Evolutionary conservation across 2,329 filamentous ascomycete species (phyloP), one percentile per base, ranked within the genome.

Genomic region (Leptographium procerum): DNA sequence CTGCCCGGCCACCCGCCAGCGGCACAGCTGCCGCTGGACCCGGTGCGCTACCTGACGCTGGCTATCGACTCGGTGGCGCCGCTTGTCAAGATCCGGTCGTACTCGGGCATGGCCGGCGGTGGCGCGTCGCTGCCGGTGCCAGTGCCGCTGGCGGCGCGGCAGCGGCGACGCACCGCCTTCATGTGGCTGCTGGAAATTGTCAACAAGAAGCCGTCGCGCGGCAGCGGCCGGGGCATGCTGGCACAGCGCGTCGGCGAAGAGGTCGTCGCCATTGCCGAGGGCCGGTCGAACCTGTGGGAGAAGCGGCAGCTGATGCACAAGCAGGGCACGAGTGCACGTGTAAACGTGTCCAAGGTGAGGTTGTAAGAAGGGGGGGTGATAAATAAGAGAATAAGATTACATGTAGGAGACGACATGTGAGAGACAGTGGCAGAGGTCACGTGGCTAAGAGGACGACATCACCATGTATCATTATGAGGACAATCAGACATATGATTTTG

Each of bases 61-160:
- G 91, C 91, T 34, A 85, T 99, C 67, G 94, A 99, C 77, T 95
- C 89, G 11, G 87, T 99, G 28, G 89, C 91, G 1, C 94, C 94
- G 11, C 80, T 99, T 19, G 77, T 99, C 67, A 86, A 87, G 64
- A 85, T 99, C 68, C 83, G 85, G 57, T 81, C 81, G 61, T 81
- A 90, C 66, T 84, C 84, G 67, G 91, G 90, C 64, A 82, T 88
- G 40, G 89, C 87, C 1, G 92, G 92, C 73, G 94, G 94, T 76
- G 94, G 94, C 71, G 81, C 83, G 40, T 82, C 89, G 14, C 80
- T 96, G 60, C 89, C 92, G 58, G 80, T 96, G 40, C 94, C 94
- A 0, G 78, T 86, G 26, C 92, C 94, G 1, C 77, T 97, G 24
- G 76, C 78, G 1, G 73, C 86, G 62, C 81, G 90, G 61, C 88